Percentiles rank a stretch among this genome's conserved stretches.
Conservation (phyloP, 2,329 filamentous ascomycete genomes). For the Uncinocarpus reesii region DNA sequence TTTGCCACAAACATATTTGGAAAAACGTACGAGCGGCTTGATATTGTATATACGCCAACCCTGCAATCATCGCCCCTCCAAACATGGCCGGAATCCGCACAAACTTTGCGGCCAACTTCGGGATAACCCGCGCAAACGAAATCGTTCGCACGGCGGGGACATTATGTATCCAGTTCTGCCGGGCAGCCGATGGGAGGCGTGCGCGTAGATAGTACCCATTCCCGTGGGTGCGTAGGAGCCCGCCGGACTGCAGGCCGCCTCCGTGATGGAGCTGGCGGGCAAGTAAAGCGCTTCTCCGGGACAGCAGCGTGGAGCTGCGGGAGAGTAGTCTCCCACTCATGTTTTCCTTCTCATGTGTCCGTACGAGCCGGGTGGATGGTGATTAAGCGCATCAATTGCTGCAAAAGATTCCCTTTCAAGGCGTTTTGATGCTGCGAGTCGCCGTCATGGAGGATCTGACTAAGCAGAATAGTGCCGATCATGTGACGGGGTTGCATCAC, state of each 20-base stretch:
- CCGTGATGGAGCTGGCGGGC: constrained; percentile 54
- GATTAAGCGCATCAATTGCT: not conserved
- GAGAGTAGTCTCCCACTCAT: constrained; percentile 69
- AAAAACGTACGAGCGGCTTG: constrained; percentile 68
- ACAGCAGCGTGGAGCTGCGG: constrained; percentile 57
- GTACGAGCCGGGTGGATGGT: not conserved
- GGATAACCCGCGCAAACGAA: constrained; percentile 60
- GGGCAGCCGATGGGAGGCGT: constrained; percentile 52
- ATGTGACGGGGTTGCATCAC: constrained; percentile 9
- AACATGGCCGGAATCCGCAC: constrained; percentile 80
- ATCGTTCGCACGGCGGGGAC: constrained; percentile 53
- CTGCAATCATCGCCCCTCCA: constrained; percentile 76
- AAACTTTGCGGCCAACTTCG: constrained; percentile 84
- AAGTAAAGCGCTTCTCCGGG: constrained; percentile 48
- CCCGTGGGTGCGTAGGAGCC: constrained; percentile 57
- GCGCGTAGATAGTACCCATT: constrained; percentile 41
- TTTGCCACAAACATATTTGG: not conserved
- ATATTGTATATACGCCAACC: constrained; percentile 87
- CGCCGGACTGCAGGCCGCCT: constrained; percentile 51
- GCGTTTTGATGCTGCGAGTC: too few relatives aligned
- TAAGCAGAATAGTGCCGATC: not conserved
- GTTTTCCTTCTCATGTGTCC: constrained; percentile 32
- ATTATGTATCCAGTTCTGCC: constrained; percentile 78
- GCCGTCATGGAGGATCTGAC: not conserved
- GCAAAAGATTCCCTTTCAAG: too few relatives aligned